Conservation (phyloP, 176 grass and related monocot species). For the Avena eriantha region DNA sequence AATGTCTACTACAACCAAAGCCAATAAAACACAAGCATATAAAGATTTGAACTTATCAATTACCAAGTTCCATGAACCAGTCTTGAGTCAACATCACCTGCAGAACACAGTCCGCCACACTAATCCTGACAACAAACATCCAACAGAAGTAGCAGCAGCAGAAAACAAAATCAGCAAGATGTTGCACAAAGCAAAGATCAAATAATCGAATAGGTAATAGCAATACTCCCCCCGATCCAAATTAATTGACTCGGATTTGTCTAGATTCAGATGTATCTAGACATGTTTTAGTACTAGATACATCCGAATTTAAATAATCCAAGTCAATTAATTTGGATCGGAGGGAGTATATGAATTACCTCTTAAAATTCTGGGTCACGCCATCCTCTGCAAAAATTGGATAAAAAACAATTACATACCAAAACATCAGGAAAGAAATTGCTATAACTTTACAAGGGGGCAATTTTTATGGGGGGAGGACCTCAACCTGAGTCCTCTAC, state of each 20-base stretch:
- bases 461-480: background rate
- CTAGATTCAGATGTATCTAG: too few relatives aligned
- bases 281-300: too few relatives aligned
- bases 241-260: too few relatives aligned
- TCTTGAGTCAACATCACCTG: constrained; percentile 20
- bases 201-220: background rate
- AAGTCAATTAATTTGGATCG: too few relatives aligned
- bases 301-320: too few relatives aligned
- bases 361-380: background rate
- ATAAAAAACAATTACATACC: background rate
- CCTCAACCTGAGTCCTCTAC: background rate
- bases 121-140: background rate
- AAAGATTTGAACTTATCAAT: background rate
- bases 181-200: background rate
- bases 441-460: background rate
- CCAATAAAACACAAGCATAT: background rate
- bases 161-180: background rate
- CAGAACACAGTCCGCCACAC: background rate
- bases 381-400: constrained; percentile 6
- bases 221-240: too few relatives aligned
- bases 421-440: background rate
- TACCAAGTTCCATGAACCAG: background rate
- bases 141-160: background rate
- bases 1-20: background rate
- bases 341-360: constrained; percentile 21